Base-by-base conservation (phyloP, 441 rosid species). In the Kokia cookei region DNA sequence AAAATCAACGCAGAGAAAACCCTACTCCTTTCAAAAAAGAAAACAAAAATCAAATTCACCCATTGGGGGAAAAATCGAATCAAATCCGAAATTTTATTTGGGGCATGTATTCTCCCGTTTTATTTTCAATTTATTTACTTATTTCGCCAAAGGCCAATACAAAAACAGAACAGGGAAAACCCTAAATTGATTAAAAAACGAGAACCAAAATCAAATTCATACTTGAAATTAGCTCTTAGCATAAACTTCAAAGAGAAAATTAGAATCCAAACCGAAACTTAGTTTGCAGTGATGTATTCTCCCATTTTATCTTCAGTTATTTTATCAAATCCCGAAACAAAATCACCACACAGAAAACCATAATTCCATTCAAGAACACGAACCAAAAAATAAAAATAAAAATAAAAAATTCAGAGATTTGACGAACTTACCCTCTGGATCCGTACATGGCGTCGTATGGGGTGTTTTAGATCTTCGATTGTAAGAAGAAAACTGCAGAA, bases 401-500 rank as follows among this genome's bases (percentile, higher is more conserved):
- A 0, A 14, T 22, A 48, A 47, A 32, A 65, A 13, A 57, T 53
- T 7, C 35, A 69, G 74, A 17, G 32, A 1, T 65, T 50, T 24
- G 24, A 55, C 35, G 63, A 50, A 77, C 88, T 59, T 81, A 87
- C 91, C 93, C 90, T 80, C 93, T 82, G 8, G 86, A 80, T 78
- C 89, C 89, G 86, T 83, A 84, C 90, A 86, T 83, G 82, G 67
- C 74, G 73, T 13, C 58, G 22, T 14, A 4, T 27, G 1, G 17
- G 29, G 2, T 11, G 35, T 14, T 58, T 63, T 17, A 10, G 32
- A 45, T 53, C 71, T 37, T 43, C 59, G 19, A 58, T 53, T 35
- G 54, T 45, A 3, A 1, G 53, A 65, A 9, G 19, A 24, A 57
- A 32, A 57, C 48, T 65, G 3, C 24, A 14, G 27, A 65, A 8